Conservation (phyloP, 257 asterid genomes). For the Penstemon davidsonii region DNA sequence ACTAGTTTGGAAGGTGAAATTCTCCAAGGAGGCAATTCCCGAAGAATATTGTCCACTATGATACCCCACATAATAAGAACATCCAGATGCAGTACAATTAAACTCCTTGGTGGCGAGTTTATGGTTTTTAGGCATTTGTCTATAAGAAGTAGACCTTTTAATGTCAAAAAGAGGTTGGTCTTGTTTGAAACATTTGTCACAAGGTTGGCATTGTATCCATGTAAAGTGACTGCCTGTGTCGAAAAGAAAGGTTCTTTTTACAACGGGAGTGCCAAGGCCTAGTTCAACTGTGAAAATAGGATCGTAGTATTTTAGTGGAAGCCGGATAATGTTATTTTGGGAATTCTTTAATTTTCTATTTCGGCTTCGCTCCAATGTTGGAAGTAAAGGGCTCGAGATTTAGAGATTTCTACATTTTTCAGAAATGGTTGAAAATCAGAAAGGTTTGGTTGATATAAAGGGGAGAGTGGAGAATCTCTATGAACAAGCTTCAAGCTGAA, state of each 20-base stretch:
- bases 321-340: constrained; percentile 1
- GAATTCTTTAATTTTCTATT: not conserved
- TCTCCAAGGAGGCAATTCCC: constrained; percentile 28
- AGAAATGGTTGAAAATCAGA: constrained; percentile 29
- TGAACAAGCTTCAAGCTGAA: constrained; percentile 36
- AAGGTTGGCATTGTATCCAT: constrained; percentile 43
- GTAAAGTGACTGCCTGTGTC: constrained; percentile 40
- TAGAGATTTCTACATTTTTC: constrained; percentile 20
- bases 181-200: constrained; percentile 35
- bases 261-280: constrained; percentile 36
- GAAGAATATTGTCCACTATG: constrained; percentile 11
- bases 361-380: not conserved
- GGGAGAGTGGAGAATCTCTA: constrained; percentile 41
- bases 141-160: constrained; percentile 17
- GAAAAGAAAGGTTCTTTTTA: constrained; percentile 29
- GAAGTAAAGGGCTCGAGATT: constrained; percentile 28
- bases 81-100: not conserved
- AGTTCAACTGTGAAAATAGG: constrained; percentile 32
- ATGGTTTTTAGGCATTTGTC: not conserved
- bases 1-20: constrained; percentile 25
- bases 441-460: constrained; percentile 35
- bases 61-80: constrained; percentile 19
- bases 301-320: constrained; percentile 18
- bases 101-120: constrained; percentile 23
- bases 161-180: constrained; percentile 22